phyloP scores from a whole-genome alignment of 2,329 filamentous ascomycete species.

The Aureobasidium melanogenum region DNA sequence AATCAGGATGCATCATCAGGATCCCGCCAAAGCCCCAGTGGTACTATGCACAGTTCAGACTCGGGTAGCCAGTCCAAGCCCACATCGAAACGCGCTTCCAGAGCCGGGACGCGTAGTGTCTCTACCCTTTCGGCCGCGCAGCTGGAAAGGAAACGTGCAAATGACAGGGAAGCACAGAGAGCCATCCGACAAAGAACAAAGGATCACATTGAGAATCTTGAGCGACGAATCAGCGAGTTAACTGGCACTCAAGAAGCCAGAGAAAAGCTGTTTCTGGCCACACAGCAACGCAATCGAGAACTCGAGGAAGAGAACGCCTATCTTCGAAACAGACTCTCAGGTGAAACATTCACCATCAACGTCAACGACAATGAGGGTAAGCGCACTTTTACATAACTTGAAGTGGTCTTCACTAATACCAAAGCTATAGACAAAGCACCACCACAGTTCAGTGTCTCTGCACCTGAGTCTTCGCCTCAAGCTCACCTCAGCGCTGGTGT shows the following conservation, averaged over 20 bases:
- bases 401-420: background rate
- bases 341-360: constrained; percentile 25
- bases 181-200: constrained; percentile 52
- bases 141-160: constrained; percentile 50
- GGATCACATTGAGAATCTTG: constrained; percentile 50
- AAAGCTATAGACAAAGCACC: constrained; percentile 6
- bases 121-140: constrained; percentile 49
- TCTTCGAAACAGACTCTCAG: constrained; percentile 41
- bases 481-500: background rate
- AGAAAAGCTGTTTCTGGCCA: constrained; percentile 38
- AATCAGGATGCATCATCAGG: constrained; percentile 15
- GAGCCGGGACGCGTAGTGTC: constrained; percentile 49
- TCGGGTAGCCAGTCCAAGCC: constrained; percentile 15
- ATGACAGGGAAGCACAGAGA: constrained; percentile 52
- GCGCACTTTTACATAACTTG: background rate
- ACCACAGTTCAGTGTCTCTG: constrained; percentile 5
- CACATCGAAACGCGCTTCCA: constrained; percentile 37
- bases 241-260: constrained; percentile 38
- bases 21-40: constrained; percentile 12
- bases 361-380: constrained; percentile 8
- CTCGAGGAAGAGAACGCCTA: constrained; percentile 48
- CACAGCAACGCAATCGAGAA: constrained; percentile 45
- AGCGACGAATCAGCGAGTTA: constrained; percentile 45
- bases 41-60: constrained; percentile 13
- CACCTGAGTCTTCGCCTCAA: background rate